Evolutionary conservation across 2,329 filamentous ascomycete species (phyloP).

Genomic region (Drechslera avenae): DNA sequence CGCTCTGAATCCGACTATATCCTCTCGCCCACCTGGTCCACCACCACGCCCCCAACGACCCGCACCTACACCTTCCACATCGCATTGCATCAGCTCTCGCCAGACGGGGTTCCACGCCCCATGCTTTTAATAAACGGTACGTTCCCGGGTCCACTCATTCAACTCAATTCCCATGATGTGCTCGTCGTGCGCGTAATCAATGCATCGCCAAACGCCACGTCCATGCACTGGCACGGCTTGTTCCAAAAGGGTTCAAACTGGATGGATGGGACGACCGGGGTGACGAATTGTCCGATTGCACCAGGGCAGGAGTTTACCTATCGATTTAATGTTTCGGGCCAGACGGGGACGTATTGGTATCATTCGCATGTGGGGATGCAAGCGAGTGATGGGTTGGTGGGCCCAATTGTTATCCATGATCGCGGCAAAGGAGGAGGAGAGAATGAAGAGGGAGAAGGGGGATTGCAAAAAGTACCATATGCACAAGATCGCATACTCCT

Average conservation of each 20-base stretch:
- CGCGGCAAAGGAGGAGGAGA: constrained; percentile 46
- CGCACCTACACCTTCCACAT: constrained; percentile 68
- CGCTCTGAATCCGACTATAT: constrained; percentile 52
- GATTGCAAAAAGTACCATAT: constrained; percentile 49
- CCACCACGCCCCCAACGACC: constrained; percentile 54
- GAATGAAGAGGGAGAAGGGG: constrained; percentile 48
- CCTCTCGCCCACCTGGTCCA: constrained; percentile 63
- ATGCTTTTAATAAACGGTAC: constrained; percentile 51
- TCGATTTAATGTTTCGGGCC: constrained; percentile 44
- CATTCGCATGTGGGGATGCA: constrained; percentile 50
- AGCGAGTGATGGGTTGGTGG: constrained; percentile 51
- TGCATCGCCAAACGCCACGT: constrained; percentile 61
- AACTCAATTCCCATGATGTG: constrained; percentile 66
- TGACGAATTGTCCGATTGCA: constrained; percentile 61
- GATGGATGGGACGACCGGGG: constrained; percentile 62
- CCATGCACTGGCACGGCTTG: constrained; percentile 67
- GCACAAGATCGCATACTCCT: constrained; percentile 65
- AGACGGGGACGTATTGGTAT: constrained; percentile 43
- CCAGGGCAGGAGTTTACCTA: constrained; percentile 50
- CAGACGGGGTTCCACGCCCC: constrained; percentile 56
- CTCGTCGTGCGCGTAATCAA: constrained; percentile 67
- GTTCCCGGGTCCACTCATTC: constrained; percentile 49
- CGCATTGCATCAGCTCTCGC: constrained; percentile 61
- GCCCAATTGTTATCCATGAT: constrained; percentile 45
- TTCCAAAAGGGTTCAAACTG: constrained; percentile 54